Evolutionary conservation across 306 rosid species (phyloP).

Genomic region (Fragaria ananassa): DNA sequence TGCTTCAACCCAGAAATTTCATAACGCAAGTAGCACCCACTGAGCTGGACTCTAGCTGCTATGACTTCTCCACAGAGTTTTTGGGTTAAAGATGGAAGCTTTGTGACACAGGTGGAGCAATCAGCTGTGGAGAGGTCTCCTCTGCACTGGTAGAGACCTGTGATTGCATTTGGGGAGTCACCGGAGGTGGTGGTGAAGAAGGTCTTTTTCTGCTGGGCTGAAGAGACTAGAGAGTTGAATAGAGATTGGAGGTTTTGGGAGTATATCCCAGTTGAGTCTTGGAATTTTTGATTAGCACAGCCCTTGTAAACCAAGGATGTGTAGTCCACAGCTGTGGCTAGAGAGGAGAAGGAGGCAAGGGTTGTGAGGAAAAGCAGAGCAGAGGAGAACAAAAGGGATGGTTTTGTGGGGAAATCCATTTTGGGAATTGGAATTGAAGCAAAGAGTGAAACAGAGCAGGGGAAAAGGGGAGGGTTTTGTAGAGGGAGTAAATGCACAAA

Average conservation of each 20-base stretch:
- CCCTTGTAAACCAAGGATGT: constrained; percentile 68
- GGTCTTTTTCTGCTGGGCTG: constrained; percentile 48
- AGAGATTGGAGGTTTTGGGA: constrained; percentile 57
- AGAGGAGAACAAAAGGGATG: constrained; percentile 16
- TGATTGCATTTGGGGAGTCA: constrained; percentile 36
- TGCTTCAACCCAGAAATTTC: constrained; percentile 65
- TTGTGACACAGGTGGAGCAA: constrained; percentile 59
- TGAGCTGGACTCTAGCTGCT: constrained; percentile 78
- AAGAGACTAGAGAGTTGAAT: constrained; percentile 37
- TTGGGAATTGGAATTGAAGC: constrained; percentile 8
- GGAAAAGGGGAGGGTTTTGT: neutral
- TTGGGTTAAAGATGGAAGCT: constrained; percentile 35
- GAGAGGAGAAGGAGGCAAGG: neutral
- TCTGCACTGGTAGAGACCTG: constrained; percentile 79
- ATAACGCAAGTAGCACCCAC: constrained; percentile 71
- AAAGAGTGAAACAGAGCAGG: neutral
- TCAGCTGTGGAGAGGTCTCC: constrained; percentile 66
- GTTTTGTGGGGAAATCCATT: constrained; percentile 42
- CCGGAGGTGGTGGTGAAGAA: constrained; percentile 60
- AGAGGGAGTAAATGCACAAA: neutral
- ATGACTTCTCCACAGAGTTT: constrained; percentile 52
- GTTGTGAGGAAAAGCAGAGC: constrained; percentile 16
- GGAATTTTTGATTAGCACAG: constrained; percentile 61
- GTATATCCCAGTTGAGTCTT: constrained; percentile 45
- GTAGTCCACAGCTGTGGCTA: constrained; percentile 33